phyloP scores from a whole-genome alignment of 306 rosid genomes.

The Glycine tomentella region DNA sequence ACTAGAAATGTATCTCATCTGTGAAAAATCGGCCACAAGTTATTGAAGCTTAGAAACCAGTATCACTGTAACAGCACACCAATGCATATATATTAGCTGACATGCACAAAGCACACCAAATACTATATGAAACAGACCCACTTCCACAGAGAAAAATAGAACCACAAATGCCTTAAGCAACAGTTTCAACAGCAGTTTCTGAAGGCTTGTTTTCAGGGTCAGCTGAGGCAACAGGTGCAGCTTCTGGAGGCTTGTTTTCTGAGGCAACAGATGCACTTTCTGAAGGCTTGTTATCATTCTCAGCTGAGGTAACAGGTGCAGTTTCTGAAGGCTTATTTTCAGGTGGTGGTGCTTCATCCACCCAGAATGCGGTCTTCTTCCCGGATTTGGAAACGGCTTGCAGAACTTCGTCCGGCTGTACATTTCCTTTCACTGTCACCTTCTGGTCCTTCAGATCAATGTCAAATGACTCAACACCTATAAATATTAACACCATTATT shows the following conservation, averaged over 20 bases:
- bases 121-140: slow-evolving; percentile 15
- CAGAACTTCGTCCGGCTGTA: slow-evolving; percentile 69
- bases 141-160: slow-evolving; percentile 20
- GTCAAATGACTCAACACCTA: slow-evolving; percentile 86
- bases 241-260: slow-evolving; percentile 56
- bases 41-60: slow-evolving; percentile 45
- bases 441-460: slow-evolving; percentile 76
- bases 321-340: slow-evolving; percentile 52
- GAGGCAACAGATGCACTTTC: slow-evolving; percentile 45
- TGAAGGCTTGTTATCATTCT: slow-evolving; percentile 52
- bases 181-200: slow-evolving; percentile 55
- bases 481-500: slow-evolving; percentile 23
- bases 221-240: slow-evolving; percentile 48
- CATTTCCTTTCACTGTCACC: slow-evolving; percentile 83
- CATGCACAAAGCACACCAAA: slow-evolving; percentile 18
- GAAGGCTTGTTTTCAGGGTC: slow-evolving; percentile 54
- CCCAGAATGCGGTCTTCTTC: slow-evolving; percentile 89
- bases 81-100: slow-evolving; percentile 19
- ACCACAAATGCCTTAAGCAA: slow-evolving; percentile 48
- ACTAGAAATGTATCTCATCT: slow-evolving; percentile 14
- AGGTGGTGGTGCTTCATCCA: slow-evolving; percentile 49
- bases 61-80: slow-evolving; percentile 14
- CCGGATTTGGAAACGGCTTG: slow-evolving; percentile 88
- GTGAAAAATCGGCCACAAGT: slow-evolving; percentile 36
- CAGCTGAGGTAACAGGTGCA: slow-evolving; percentile 35